Base-by-base conservation (phyloP, 2,329 filamentous ascomycete species). In the Sporothrix protearum region DNA sequence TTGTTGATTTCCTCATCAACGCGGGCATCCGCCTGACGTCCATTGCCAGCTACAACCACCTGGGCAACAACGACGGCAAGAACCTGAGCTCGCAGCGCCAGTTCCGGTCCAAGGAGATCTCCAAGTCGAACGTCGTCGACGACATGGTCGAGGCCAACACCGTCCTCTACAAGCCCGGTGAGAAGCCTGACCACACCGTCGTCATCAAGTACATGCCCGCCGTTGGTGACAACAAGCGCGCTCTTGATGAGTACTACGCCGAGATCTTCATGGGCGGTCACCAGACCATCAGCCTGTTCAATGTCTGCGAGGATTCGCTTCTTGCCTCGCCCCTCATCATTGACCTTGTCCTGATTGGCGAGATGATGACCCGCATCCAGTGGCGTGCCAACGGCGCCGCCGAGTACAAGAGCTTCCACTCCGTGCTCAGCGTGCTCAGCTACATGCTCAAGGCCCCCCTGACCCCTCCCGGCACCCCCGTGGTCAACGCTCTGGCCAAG, bases 191-290 rank as follows among this genome's bases (percentile, higher is more conserved):
- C 81, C 96, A 99, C 85, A 96, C 93, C 73, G 96, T 99, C 73
- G 96, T 99, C 77, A 99, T 99, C 89, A 99, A 99, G 89, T 99
- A 99, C 86, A 97, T 99, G 94, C 96, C 96, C 47, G 93, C 94
- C 75, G 96, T 99, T 66, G 96, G 96, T 74, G 96, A 99, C 84
- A 96, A 97, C 88, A 99, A 99, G 89, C 94, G 96, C 80, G 96
- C 96, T 70, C 87, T 99, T 70, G 96, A 99, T 79, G 96, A 99
- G 87, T 99, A 99, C 88, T 97, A 97, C 77, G 96, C 94, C 71
- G 95, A 99, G 87, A 98, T 99, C 83, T 99, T 99, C 88, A 88
- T 98, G 83, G 96, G 96, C 76, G 96, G 96, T 55, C 96, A 98
- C 84, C 96, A 99, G 86, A 98, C 94, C 77, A 99, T 99, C 80